These are phyloP conservation scores for Dendrobium officinale DNA, from an alignment of 106 monocot species.

Conservation along the genomic window DNA sequence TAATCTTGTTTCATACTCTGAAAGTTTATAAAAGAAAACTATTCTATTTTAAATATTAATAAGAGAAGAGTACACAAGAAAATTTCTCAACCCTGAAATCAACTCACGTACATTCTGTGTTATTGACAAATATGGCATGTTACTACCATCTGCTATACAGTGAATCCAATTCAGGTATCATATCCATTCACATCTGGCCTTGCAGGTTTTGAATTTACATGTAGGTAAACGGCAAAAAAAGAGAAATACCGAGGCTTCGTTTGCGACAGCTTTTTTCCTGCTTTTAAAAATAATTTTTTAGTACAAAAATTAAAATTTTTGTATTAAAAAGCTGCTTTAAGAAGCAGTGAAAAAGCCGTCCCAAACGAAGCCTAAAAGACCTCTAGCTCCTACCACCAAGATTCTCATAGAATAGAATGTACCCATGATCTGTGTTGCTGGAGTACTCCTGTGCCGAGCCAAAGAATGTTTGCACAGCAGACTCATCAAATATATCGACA, in stretches of 20 bases:
- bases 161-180: neutral
- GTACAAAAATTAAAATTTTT: too few species aligned
- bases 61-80: neutral
- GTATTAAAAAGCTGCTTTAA: too few species aligned
- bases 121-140: constrained; percentile 1
- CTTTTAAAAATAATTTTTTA: too few species aligned
- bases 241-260: neutral
- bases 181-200: neutral
- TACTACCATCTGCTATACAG: constrained; percentile 7
- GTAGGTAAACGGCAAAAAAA: neutral
- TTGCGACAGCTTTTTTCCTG: too few species aligned
- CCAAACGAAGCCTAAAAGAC: neutral
- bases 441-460: constrained; percentile 33
- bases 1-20: too few species aligned
- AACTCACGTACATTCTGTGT: neutral
- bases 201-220: constrained; percentile 3
- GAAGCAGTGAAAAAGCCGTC: too few species aligned
- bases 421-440: constrained; percentile 35
- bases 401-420: constrained; percentile 34
- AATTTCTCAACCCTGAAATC: neutral
- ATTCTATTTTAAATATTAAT: neutral
- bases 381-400: constrained; percentile 11
- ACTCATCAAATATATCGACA: constrained; percentile 34
- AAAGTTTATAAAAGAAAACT: too few species aligned
- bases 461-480: constrained; percentile 26